These are phyloP conservation scores for Candida succiphila DNA, from an alignment of 805 yeast genomes.

Conservation along the genomic window DNA sequence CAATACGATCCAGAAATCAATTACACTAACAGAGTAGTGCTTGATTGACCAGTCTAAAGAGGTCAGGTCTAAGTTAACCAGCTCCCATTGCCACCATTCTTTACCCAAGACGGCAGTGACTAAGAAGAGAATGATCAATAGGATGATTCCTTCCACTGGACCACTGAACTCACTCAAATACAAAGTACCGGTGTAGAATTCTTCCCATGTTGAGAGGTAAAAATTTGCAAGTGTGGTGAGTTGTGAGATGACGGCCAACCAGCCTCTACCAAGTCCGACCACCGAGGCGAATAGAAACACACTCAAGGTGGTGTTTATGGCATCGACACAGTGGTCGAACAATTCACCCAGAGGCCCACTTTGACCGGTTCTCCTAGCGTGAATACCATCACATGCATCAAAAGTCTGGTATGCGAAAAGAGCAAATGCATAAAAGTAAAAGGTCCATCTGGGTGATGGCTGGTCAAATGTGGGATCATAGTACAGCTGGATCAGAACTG, in stretches of 20 bases:
- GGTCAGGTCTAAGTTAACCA: slow-evolving; percentile 27
- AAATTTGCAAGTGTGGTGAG: slow-evolving; percentile 73
- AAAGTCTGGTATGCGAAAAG: slow-evolving; percentile 88
- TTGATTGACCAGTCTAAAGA: slow-evolving; percentile 18
- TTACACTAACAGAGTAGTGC: slow-evolving; percentile 25
- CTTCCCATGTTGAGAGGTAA: slow-evolving; percentile 92
- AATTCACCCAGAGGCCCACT: slow-evolving; percentile 91
- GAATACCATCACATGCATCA: slow-evolving; percentile 94
- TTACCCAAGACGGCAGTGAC: slow-evolving; percentile 66
- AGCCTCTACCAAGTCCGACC: slow-evolving; percentile 65
- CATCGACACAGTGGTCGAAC: slow-evolving; percentile 80
- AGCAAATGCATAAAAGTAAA: slow-evolving; percentile 68
- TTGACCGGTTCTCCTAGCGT: slow-evolving; percentile 93
- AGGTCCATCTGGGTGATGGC: slow-evolving; percentile 69
- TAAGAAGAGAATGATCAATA: slow-evolving; percentile 44
- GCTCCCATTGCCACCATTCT: slow-evolving; percentile 44
- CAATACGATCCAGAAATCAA: slow-evolving; percentile 34
- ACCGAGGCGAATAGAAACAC: slow-evolving; percentile 65
- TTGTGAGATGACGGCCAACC: slow-evolving; percentile 50
- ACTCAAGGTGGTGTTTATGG: slow-evolving; percentile 64
- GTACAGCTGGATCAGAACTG: slow-evolving; percentile 55
- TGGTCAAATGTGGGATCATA: slow-evolving; percentile 58
- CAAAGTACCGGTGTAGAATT: slow-evolving; percentile 78
- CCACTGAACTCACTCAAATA: slow-evolving; percentile 78
- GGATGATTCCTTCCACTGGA: slow-evolving; percentile 88